Evolutionary conservation across 352 stramenopile species (phyloP).

Genomic region (Phytophthora crassamura): DNA sequence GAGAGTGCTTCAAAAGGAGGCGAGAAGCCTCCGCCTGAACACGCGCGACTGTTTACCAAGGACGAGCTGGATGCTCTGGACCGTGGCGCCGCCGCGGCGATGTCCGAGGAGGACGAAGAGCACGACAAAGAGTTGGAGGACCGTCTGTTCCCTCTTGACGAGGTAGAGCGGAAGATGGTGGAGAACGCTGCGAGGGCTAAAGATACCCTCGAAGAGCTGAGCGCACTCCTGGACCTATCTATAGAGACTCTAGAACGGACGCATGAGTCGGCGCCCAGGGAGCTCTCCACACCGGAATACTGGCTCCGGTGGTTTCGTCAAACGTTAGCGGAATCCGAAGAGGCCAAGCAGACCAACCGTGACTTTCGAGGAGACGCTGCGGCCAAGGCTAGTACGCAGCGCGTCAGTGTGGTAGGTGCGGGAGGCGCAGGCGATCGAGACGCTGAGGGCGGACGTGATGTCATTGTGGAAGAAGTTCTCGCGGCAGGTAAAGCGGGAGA

Average conservation of each 20-base stretch:
- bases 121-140: constrained; percentile 12
- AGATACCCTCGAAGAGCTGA: not conserved
- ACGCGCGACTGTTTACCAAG: too few relatives aligned
- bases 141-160: not conserved
- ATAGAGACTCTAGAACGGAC: not conserved
- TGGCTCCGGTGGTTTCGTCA: constrained; percentile 3
- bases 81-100: too few relatives aligned
- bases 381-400: too few relatives aligned
- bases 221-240: not conserved
- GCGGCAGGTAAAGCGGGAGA: too few relatives aligned
- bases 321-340: not conserved
- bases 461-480: too few relatives aligned
- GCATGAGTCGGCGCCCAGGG: not conserved
- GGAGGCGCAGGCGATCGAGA: too few relatives aligned
- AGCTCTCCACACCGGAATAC: constrained; percentile 1
- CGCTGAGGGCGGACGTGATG: too few relatives aligned
- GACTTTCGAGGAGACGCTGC: too few relatives aligned
- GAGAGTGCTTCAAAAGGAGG: too few relatives aligned
- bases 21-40: too few relatives aligned
- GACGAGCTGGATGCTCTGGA: too few relatives aligned
- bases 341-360: not conserved
- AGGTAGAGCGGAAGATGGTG: not conserved
- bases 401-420: too few relatives aligned
- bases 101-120: constrained; percentile 1
- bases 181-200: not conserved